These are phyloP conservation scores for Venturia nashicola DNA, from an alignment of 2,329 filamentous ascomycete genomes.

Conservation along the genomic window DNA sequence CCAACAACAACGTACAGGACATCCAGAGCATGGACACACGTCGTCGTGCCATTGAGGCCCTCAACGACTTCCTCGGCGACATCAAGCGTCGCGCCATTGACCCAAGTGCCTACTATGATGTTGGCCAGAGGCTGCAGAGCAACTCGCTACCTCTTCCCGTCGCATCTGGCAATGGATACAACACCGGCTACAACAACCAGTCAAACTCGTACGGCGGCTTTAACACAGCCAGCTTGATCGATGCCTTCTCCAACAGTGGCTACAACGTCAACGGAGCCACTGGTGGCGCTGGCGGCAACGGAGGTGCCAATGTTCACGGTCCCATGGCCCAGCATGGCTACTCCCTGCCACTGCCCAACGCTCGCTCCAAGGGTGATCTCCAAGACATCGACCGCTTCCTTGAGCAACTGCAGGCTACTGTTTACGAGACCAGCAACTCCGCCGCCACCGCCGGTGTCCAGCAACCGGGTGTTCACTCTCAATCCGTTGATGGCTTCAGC, in stretches of 20 bases:
- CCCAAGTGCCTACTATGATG: constrained; percentile 76
- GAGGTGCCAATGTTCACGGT: too few relatives aligned
- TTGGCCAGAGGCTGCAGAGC: constrained; percentile 80
- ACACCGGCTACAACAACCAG: too few relatives aligned
- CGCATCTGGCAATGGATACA: too few relatives aligned
- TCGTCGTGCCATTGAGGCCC: constrained; percentile 73
- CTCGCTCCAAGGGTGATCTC: constrained; percentile 86
- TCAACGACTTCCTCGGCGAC: constrained; percentile 90
- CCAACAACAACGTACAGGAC: constrained; percentile 64
- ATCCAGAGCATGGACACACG: too few relatives aligned
- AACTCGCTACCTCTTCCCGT: too few relatives aligned
- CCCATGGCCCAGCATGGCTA: too few relatives aligned
- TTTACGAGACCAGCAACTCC: constrained; percentile 83
- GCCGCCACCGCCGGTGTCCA: constrained; percentile 68
- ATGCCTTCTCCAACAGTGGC: too few relatives aligned
- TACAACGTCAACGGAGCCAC: too few relatives aligned
- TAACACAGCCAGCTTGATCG: too few relatives aligned
- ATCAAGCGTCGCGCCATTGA: constrained; percentile 87
- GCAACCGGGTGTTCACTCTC: constrained; percentile 57
- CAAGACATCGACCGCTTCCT: constrained; percentile 90
- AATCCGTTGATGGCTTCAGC: too few relatives aligned
- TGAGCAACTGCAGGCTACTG: constrained; percentile 89
- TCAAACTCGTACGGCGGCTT: too few relatives aligned
- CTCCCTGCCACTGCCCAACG: constrained; percentile 76
- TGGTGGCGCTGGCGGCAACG: too few relatives aligned